A percentile compares a stretch with the other conserved stretches of the same genome.
Evolutionary conservation across 805 yeast genomes (phyloP).

Genomic region (Starmerella potacharoeniae): DNA sequence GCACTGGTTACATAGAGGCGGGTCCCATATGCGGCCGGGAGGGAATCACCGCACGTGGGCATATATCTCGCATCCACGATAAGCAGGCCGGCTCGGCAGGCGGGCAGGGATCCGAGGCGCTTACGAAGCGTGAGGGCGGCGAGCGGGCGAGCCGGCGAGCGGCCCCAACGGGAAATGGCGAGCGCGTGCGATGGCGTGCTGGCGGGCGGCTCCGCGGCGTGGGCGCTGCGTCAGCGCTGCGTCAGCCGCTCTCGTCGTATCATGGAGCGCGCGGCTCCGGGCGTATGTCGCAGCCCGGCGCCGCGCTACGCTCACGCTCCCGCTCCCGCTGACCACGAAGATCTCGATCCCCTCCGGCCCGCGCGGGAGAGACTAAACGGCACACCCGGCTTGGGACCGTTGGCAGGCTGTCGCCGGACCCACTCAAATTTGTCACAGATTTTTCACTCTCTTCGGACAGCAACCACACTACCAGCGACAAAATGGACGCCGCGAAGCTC

Average conservation of each 20-base stretch:
- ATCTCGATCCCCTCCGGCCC: too few relatives aligned
- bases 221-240: too few relatives aligned
- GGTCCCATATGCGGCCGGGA: not conserved
- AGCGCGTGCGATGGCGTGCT: too few relatives aligned
- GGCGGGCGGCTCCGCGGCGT: too few relatives aligned
- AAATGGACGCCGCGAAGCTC: constrained; percentile 76
- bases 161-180: too few relatives aligned
- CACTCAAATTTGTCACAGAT: constrained; percentile 18
- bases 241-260: too few relatives aligned
- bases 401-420: not conserved
- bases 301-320: too few relatives aligned
- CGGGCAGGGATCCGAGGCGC: not conserved
- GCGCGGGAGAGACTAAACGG: not conserved
- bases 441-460: constrained; percentile 5
- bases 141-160: too few relatives aligned
- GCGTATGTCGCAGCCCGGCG: too few relatives aligned
- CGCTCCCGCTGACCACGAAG: too few relatives aligned
- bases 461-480: not conserved
- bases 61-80: constrained; percentile 3
- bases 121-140: too few relatives aligned
- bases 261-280: too few relatives aligned
- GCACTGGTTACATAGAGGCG: not conserved
- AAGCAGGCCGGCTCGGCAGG: not conserved
- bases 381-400: not conserved
- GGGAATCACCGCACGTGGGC: not conserved